phyloP scores from a whole-genome alignment of 1,284 basidiomycete genomes.

The Naganishia liquefaciens region DNA sequence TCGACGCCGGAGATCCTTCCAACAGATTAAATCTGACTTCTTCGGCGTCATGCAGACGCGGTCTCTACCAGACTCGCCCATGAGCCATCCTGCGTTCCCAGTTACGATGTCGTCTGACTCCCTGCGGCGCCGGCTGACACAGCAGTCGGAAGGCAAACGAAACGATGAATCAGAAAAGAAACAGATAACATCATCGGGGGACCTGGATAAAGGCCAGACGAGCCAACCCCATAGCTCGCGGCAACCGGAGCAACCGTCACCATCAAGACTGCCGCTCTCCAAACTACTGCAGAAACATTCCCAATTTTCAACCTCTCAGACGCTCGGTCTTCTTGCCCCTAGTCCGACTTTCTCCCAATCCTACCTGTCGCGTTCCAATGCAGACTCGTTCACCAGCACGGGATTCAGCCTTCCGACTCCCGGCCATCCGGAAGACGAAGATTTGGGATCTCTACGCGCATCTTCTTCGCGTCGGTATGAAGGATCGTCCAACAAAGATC shows the following conservation, averaged over 20 bases:
- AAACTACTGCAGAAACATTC: constrained; percentile 19
- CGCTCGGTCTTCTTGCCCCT: constrained; percentile 21
- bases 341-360: constrained; percentile 7
- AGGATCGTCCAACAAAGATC: neutral
- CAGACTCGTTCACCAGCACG: constrained; percentile 10
- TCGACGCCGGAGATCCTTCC: neutral
- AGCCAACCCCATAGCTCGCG: constrained; percentile 8
- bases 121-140: constrained; percentile 15
- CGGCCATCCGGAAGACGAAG: constrained; percentile 6
- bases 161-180: constrained; percentile 2
- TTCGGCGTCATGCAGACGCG: constrained; percentile 1
- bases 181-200: neutral
- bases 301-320: constrained; percentile 13
- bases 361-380: constrained; percentile 19
- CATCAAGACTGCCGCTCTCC: constrained; percentile 12
- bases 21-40: neutral
- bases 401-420: constrained; percentile 25
- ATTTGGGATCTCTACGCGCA: constrained; percentile 1
- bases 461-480: constrained; percentile 9
- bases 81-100: constrained; percentile 18
- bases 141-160: constrained; percentile 1
- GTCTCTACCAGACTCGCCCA: constrained; percentile 17
- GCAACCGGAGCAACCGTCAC: constrained; percentile 1
- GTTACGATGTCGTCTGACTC: constrained; percentile 26
- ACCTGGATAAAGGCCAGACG: neutral